Evolutionary conservation across 2,329 filamentous ascomycete genomes (phyloP).

Genomic region (Talaromyces amestolkiae): DNA sequence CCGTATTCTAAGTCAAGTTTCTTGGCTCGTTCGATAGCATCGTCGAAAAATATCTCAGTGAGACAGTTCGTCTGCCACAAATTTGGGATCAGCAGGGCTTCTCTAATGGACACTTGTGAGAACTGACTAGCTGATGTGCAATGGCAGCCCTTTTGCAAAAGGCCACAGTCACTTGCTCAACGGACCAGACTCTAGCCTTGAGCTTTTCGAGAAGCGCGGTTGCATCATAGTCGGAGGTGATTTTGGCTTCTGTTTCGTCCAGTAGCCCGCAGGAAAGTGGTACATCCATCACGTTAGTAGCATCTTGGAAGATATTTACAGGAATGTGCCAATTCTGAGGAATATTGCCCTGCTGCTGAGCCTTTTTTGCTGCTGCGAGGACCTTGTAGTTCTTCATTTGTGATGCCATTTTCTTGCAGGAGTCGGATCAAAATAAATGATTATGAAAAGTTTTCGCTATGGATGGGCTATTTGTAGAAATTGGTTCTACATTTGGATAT

Average conservation of each 20-base stretch:
- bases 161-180: slow-evolving; percentile 40
- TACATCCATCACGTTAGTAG: slow-evolving; percentile 10
- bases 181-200: background rate
- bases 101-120: background rate
- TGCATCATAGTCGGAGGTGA: slow-evolving; percentile 13
- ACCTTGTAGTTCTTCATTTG: background rate
- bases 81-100: background rate
- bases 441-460: background rate
- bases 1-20: slow-evolving; percentile 5
- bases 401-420: background rate
- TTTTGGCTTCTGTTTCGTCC: slow-evolving; percentile 8
- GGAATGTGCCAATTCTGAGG: background rate
- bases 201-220: slow-evolving; percentile 9
- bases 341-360: slow-evolving; percentile 1
- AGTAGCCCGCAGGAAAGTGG: slow-evolving; percentile 14
- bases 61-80: slow-evolving; percentile 26
- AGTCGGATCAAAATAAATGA: background rate
- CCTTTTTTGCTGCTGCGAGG: slow-evolving; percentile 1
- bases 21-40: slow-evolving; percentile 38
- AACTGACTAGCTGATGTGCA: slow-evolving; percentile 24
- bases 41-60: slow-evolving; percentile 39
- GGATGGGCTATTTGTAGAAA: background rate
- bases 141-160: slow-evolving; percentile 36
- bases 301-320: background rate
- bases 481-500: background rate